These are phyloP conservation scores for Annulohypoxylon nitens DNA, from an alignment of 495 filamentous ascomycete genomes.

Conservation along the genomic window DNA sequence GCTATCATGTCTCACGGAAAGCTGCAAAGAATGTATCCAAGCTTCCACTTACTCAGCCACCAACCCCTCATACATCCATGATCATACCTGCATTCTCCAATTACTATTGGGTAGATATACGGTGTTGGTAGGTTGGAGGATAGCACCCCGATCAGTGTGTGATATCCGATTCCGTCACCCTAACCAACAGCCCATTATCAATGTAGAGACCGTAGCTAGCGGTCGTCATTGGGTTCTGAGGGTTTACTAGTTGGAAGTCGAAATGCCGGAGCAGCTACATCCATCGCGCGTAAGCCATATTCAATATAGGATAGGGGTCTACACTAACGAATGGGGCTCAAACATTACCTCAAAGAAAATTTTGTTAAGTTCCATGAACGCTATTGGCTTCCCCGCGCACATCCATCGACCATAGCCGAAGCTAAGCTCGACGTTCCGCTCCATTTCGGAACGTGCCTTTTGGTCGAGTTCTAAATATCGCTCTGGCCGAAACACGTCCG, in stretches of 20 bases:
- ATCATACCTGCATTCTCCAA: not conserved
- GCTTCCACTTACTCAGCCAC: not conserved
- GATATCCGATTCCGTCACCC: constrained; percentile 10
- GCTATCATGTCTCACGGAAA: not conserved
- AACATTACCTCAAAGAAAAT: constrained; percentile 64
- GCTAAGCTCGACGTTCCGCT: constrained; percentile 55
- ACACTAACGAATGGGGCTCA: not conserved
- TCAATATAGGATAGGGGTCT: not conserved
- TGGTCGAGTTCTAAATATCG: constrained; percentile 64
- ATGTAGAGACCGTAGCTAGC: not conserved
- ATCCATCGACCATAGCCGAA: constrained; percentile 62
- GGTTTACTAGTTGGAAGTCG: constrained; percentile 66
- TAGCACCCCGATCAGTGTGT: not conserved
- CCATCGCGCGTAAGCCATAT: not conserved
- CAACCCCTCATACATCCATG: not conserved
- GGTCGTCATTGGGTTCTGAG: constrained; percentile 53
- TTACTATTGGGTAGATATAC: no score
- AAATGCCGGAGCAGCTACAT: constrained; percentile 50
- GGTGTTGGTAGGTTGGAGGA: no score
- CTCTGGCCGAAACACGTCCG: constrained; percentile 66
- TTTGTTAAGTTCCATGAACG: constrained; percentile 68
- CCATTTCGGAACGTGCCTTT: constrained; percentile 56
- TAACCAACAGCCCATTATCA: constrained; percentile 9
- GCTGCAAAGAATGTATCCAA: not conserved
- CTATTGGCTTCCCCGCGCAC: constrained; percentile 62